A percentile compares a stretch with the other conserved stretches of the same genome.
Conservation (phyloP, 1,284 basidiomycete species). For the Marasmius tenuissimus region DNA sequence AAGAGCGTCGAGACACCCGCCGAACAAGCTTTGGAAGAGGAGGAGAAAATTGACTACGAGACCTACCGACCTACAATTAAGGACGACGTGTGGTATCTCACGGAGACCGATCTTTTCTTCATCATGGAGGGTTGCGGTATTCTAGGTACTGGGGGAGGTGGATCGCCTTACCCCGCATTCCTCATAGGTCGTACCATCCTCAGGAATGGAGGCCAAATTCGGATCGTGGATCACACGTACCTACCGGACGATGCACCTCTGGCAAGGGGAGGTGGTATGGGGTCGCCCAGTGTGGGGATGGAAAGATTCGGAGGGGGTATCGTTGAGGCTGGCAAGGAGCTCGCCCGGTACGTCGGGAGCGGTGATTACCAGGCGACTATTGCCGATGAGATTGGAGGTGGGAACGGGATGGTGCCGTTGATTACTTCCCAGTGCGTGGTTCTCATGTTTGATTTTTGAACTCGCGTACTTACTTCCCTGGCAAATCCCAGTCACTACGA, state of each 20-base stretch:
- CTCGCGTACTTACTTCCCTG: neutral
- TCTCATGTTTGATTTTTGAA: neutral
- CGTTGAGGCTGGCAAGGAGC: slow-evolving; percentile 22
- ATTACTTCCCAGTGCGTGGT: slow-evolving; percentile 36
- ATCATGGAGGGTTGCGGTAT: slow-evolving; percentile 1
- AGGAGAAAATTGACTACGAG: slow-evolving; percentile 24
- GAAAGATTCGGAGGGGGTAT: slow-evolving; percentile 2
- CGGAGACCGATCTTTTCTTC: neutral
- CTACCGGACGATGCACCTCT: slow-evolving; percentile 28
- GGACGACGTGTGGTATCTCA: slow-evolving; percentile 11
- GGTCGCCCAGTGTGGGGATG: slow-evolving; percentile 34
- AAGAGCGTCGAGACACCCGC: neutral
- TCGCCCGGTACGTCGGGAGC: slow-evolving; percentile 34
- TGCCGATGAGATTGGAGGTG: slow-evolving; percentile 53
- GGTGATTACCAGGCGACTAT: slow-evolving; percentile 36
- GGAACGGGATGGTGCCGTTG: slow-evolving; percentile 53
- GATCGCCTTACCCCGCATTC: slow-evolving; percentile 46
- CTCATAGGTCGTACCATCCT: slow-evolving; percentile 44
- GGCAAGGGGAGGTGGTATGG: slow-evolving; percentile 42
- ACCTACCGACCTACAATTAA: slow-evolving; percentile 23
- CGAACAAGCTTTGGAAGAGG: slow-evolving; percentile 11
- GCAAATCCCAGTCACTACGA: slow-evolving; percentile 24
- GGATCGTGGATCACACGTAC: slow-evolving; percentile 34
- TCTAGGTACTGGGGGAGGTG: slow-evolving; percentile 37
- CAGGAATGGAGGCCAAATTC: slow-evolving; percentile 39